phyloP scores from a whole-genome alignment of 106 monocot genomes.

The Dendrobium chrysotoxum region DNA sequence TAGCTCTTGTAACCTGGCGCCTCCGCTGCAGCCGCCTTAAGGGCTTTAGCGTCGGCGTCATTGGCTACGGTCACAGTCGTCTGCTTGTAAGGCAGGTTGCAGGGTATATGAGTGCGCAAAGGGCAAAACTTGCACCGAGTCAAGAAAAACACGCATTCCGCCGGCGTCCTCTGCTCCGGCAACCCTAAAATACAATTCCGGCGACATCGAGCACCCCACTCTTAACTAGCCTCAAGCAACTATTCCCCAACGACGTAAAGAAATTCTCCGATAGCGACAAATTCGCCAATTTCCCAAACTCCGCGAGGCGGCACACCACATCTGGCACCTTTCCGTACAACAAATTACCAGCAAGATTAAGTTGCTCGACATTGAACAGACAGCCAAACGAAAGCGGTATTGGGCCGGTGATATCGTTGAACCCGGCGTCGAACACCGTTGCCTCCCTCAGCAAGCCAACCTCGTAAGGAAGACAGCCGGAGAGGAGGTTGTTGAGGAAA shows the following conservation, averaged over 20 bases:
- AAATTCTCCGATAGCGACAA: background rate
- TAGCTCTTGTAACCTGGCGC: background rate
- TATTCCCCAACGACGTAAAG: background rate
- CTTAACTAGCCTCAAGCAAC: conserved; percentile 1
- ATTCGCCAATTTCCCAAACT: background rate
- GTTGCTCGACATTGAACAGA: conserved; percentile 30
- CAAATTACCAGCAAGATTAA: conserved; percentile 52
- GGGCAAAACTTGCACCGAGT: background rate
- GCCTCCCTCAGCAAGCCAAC: conserved; percentile 26
- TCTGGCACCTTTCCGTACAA: conserved; percentile 53
- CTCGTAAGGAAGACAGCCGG: conserved; percentile 39
- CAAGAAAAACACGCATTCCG: background rate
- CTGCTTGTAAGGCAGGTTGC: background rate
- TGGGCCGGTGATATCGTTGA: conserved; percentile 29
- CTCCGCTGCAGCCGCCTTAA: background rate
- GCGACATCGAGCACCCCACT: conserved; percentile 4
- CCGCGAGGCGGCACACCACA: conserved; percentile 20
- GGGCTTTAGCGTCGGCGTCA: background rate
- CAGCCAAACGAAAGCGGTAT: conserved; percentile 45
- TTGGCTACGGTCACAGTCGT: background rate
- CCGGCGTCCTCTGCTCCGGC: background rate
- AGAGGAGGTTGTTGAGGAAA: conserved; percentile 43
- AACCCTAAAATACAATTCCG: conserved; percentile 1
- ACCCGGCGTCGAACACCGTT: conserved; percentile 37
- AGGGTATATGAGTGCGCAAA: background rate